Conservation (phyloP, 192 early-diverging fungal species). For the Geranomyces michiganensis region DNA sequence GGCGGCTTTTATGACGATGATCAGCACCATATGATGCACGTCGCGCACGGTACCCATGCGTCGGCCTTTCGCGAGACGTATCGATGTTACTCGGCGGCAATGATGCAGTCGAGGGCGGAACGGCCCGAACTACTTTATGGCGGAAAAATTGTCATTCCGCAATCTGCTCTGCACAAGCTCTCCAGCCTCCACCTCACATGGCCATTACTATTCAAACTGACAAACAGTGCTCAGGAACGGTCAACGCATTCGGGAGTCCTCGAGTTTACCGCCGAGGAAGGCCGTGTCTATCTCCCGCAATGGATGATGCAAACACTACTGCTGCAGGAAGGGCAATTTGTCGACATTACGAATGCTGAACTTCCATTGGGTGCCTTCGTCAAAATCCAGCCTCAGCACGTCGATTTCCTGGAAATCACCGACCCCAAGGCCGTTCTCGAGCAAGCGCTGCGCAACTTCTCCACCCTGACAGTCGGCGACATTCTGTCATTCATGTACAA, state of each 20-base stretch:
- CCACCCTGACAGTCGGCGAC: constrained; percentile 90
- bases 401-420: constrained; percentile 94
- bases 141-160: constrained; percentile 82
- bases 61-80: constrained; percentile 31
- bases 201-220: constrained; percentile 90
- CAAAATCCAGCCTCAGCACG: constrained; percentile 96
- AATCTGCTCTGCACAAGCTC: constrained; percentile 71
- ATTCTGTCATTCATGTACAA: constrained; percentile 94
- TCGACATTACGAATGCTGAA: constrained; percentile 76
- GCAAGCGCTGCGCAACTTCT: constrained; percentile 87
- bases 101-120: constrained; percentile 72
- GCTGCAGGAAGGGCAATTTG: constrained; percentile 73
- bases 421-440: constrained; percentile 98
- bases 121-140: constrained; percentile 74
- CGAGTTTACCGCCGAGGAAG: constrained; percentile 98
- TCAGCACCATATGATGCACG: not conserved
- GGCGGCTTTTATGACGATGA: not conserved
- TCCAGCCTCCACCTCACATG: constrained; percentile 83
- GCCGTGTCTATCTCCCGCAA: constrained; percentile 89
- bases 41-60: not conserved
- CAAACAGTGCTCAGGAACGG: constrained; percentile 52
- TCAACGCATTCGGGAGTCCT: constrained; percentile 94
- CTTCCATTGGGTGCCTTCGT: constrained; percentile 86
- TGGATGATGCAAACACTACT: constrained; percentile 97
- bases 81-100: constrained; percentile 72